Percentiles rank a stretch among this genome's conserved stretches.
These are phyloP conservation scores for Rhododendron ovatum DNA, from an alignment of 148 eudicot genomes.

Conservation along the genomic window DNA sequence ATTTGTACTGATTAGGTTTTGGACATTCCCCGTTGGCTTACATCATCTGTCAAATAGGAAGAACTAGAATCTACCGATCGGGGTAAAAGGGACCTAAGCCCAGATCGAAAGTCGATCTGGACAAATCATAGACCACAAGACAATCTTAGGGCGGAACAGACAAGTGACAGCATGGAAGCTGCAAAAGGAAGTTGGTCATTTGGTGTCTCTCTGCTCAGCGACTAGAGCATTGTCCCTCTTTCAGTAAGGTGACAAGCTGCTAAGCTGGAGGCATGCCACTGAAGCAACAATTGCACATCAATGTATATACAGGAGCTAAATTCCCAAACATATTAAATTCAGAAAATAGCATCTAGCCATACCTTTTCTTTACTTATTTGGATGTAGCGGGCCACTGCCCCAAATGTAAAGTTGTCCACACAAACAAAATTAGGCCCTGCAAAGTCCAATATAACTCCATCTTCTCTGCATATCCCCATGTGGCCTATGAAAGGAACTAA, in stretches of 20 bases:
- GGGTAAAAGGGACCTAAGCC: no score
- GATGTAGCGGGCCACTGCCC: slow-evolving; percentile 68
- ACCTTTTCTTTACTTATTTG: slow-evolving; percentile 74
- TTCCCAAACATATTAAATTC: slow-evolving; percentile 12
- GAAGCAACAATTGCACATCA: background rate
- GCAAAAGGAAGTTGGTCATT: background rate
- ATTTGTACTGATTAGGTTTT: no score
- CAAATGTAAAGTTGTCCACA: slow-evolving; percentile 89
- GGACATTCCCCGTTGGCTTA: no score
- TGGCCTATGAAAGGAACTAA: slow-evolving; percentile 88
- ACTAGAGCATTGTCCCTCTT: background rate
- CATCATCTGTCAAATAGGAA: no score
- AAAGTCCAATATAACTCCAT: slow-evolving; percentile 91
- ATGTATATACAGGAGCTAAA: background rate
- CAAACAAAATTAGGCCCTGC: slow-evolving; percentile 94
- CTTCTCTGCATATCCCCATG: slow-evolving; percentile 90
- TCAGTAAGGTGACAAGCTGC: background rate
- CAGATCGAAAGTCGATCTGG: no score
- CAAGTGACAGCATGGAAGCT: background rate
- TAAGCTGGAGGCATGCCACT: background rate
- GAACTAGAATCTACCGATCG: no score
- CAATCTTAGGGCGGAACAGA: no score
- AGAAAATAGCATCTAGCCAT: slow-evolving; percentile 1
- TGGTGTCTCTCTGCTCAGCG: background rate
- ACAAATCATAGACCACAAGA: no score